Conservation (phyloP, 306 rosid species). For the Purshia tridentata region DNA sequence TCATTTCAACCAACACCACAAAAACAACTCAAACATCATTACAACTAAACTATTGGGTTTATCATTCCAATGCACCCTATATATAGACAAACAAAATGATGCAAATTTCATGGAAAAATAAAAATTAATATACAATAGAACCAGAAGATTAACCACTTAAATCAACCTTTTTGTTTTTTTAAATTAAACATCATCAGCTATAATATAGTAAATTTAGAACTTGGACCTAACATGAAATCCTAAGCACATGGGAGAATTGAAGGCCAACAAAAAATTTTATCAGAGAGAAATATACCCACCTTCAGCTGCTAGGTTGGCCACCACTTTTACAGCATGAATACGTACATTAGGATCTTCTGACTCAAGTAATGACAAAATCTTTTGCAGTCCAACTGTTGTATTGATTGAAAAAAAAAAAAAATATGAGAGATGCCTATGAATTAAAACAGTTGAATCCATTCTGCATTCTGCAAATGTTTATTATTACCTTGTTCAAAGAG, state of each 20-base stretch:
- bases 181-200: background rate
- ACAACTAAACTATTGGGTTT: background rate
- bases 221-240: constrained; percentile 3
- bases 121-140: background rate
- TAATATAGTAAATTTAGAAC: constrained; percentile 4
- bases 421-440: constrained; percentile 26
- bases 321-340: constrained; percentile 97
- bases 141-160: background rate
- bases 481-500: constrained; percentile 87
- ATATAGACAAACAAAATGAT: background rate
- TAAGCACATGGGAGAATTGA: constrained; percentile 1
- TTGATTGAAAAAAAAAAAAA: constrained; percentile 12
- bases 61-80: background rate
- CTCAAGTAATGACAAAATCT: constrained; percentile 87
- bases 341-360: constrained; percentile 92
- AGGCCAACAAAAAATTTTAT: background rate
- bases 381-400: constrained; percentile 82
- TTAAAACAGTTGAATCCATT: constrained; percentile 16
- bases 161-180: too few species aligned
- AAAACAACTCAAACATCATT: background rate
- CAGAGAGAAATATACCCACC: constrained; percentile 44
- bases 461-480: constrained; percentile 13
- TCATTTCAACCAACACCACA: background rate
- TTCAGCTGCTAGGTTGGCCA: constrained; percentile 98
- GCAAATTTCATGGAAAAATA: background rate